Evolutionary conservation across 306 rosid genomes (phyloP), one percentile per base, ranked within the genome.

Genomic region (Quercus rubra): DNA sequence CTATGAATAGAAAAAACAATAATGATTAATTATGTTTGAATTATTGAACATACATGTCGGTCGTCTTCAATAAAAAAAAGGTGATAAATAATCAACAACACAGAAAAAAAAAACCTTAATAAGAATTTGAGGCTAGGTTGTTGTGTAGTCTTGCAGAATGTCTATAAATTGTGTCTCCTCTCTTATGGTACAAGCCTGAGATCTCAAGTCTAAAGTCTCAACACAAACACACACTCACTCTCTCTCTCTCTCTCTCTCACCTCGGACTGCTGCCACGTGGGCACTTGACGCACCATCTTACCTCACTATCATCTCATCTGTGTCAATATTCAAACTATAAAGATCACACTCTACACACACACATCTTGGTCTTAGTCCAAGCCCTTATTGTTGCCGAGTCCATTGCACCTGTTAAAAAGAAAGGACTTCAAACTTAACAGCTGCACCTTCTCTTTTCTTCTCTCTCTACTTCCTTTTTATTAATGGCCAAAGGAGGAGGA

Each of bases 331-430:
- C 6, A 71, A 70, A 63, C 68, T 78, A 11, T 55, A 76, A 76
- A 46, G 54, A 49, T 49, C 54, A 49, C 54, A 3, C 55, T 52
- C 51, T 78, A 55, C 64, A 33, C 69, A 55, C 46, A 58, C 31
- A 5, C 28, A 35, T 54, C 61, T 58, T 88, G 94, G 89, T 88
- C 92, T 79, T 73, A 85, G 91, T 87, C 89, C 74, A 85, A 88
- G 76, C 88, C 87, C 87, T 74, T 85, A 86, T 88, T 83, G 66
- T 74, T 81, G 92, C 91, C 88, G 92, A 83, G 87, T 90, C 86
- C 84, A 71, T 83, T 83, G 92, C 90, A 64, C 75, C 85, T 79
- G 78, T 54, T 74, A 23, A 55, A 69, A 83, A 81, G 77, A 35
- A 6, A 35, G 41, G 85, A 82, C 86, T 85, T 74, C 67, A 76